A percentile compares a stretch with the other conserved stretches of the same genome.
Evolutionary conservation across 371 early-diverging fungal genomes (phyloP).

Genomic region (Zopfochytrium polystomum): DNA sequence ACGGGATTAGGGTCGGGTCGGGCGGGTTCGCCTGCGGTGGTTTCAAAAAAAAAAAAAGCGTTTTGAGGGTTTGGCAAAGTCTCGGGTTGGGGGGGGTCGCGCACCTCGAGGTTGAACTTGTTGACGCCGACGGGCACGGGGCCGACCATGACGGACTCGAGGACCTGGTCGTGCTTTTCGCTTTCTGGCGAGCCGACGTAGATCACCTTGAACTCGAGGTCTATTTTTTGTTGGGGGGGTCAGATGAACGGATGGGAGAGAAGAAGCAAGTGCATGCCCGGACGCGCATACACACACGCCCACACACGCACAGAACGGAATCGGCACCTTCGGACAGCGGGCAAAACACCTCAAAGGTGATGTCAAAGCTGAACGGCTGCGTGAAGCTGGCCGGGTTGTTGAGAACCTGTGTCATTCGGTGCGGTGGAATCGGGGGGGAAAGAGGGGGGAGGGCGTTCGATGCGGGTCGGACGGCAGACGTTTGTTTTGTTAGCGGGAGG

Average conservation of each 20-base stretch:
- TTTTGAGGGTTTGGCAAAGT: background rate
- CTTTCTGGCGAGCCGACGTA: conserved; percentile 89
- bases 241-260: background rate
- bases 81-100: too few relatives aligned
- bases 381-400: conserved; percentile 79
- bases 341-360: conserved; percentile 92
- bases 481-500: too few relatives aligned
- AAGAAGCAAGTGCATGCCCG: background rate
- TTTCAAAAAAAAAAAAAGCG: background rate
- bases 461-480: too few relatives aligned
- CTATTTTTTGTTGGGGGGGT: conserved; percentile 47
- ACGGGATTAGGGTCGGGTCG: conserved; percentile 67
- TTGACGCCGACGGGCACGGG: conserved; percentile 95
- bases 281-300: background rate
- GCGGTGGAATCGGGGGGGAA: background rate
- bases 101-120: conserved; percentile 88
- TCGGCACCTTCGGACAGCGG: conserved; percentile 80
- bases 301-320: too few relatives aligned
- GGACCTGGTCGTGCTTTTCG: conserved; percentile 82
- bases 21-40: conserved; percentile 66
- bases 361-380: conserved; percentile 84
- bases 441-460: too few relatives aligned
- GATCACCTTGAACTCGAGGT: conserved; percentile 94
- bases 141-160: conserved; percentile 93
- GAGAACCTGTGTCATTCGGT: conserved; percentile 51